Base-by-base conservation (phyloP, 257 asterid species). In the Plantago elongata region DNA sequence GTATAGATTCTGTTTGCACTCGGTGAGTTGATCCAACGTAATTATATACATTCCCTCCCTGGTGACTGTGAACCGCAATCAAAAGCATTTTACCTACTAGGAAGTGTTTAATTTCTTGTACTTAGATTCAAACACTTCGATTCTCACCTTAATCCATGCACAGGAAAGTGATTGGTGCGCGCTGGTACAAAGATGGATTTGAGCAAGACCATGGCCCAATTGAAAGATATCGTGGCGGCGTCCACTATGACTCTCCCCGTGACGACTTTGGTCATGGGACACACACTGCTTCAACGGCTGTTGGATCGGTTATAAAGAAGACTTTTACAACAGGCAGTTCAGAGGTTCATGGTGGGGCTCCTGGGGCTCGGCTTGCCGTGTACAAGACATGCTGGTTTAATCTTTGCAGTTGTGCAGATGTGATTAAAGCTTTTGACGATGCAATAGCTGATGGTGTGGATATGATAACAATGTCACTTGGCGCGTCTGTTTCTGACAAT, bases 251-350 rank as follows among this genome's bases (percentile, higher is more conserved):
- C n/a, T 43, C 22, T 13, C 62, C 74, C 1, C 51, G 64, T 11
- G 69, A 69, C 10, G 68, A 69, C 42, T 56, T 15, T 10, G 74
- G 74, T 14, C 74, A 69, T 5, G 69, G 74, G 2, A 69, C 69
- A 10, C 64, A 69, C 64, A 62, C 68, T 1, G 68, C 69, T 0
- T 69, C 74, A 4, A 69, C 48, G 1, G 64, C 58, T 4, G 74
- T 50, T 16, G 74, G 74, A 43, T 17, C 55, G 9, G 5, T 40
- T 6, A 13, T 68, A 9, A 27, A 27, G 18, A 40, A 49, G 1
- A 49, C 40, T 0, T 22, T 44, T 13, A 45, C 15, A 64, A 57
- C n/a, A 57, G 55, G 50, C 13, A 5, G 22, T 0, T 17, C 37
- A 7, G 62, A 14, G 7, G 13, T 54, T 6, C 57, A 57, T 7